These are phyloP conservation scores for Carex pumila DNA, from an alignment of 176 grass and related monocot species.

Conservation along the genomic window DNA sequence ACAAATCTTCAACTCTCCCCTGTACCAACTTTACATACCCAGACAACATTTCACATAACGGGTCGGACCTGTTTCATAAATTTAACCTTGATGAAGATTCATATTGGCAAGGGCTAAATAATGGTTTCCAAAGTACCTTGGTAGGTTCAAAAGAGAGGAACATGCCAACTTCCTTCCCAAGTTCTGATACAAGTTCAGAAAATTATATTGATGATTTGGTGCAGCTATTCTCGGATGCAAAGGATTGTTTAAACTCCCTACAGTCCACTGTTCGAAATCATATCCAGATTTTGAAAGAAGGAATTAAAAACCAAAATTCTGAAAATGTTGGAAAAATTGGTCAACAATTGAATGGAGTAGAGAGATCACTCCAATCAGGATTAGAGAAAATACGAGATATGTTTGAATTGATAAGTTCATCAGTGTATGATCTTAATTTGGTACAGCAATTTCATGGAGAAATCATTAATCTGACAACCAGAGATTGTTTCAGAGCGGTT, in stretches of 20 bases:
- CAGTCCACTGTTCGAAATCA: slow-evolving; percentile 30
- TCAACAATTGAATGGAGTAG: slow-evolving; percentile 45
- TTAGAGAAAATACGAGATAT: slow-evolving; percentile 58
- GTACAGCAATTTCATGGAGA: slow-evolving; percentile 77
- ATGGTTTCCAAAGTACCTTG: slow-evolving; percentile 20
- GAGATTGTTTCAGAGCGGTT: slow-evolving; percentile 53
- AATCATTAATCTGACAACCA: slow-evolving; percentile 49
- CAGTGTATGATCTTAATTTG: slow-evolving; percentile 45
- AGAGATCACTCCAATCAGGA: slow-evolving; percentile 40
- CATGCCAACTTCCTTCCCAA: slow-evolving; percentile 10
- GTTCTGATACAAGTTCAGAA: slow-evolving; percentile 13
- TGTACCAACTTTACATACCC: slow-evolving; percentile 8
- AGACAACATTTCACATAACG: slow-evolving; percentile 11
- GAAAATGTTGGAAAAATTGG: slow-evolving; percentile 38
- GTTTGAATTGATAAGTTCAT: slow-evolving; percentile 36
- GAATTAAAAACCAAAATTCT: slow-evolving; percentile 33
- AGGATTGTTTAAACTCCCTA: slow-evolving; percentile 8
- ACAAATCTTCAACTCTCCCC: neutral
- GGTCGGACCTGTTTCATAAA: slow-evolving; percentile 29
- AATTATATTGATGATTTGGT: slow-evolving; percentile 13
- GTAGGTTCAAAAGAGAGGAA: slow-evolving; percentile 20
- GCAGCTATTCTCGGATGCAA: slow-evolving; percentile 10
- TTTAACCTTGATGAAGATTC: slow-evolving; percentile 36
- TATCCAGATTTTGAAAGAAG: slow-evolving; percentile 50
- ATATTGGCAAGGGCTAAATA: slow-evolving; percentile 33